phyloP scores from a whole-genome alignment of 345 rosid species.

The Ceriops decandra region DNA sequence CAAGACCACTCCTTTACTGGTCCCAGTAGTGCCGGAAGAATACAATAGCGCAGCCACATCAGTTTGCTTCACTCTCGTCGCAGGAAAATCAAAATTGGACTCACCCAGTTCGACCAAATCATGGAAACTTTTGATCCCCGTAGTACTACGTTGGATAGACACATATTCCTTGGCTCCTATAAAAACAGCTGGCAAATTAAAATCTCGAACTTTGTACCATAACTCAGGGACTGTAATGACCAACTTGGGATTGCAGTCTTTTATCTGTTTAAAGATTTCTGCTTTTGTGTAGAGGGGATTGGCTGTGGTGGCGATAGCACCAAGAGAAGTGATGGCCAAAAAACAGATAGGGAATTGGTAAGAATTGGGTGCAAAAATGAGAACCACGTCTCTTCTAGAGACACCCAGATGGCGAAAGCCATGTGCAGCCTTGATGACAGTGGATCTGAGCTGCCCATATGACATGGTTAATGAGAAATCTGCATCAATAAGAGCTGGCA shows the following conservation, averaged over 20 bases:
- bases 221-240: conserved; percentile 56
- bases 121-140: conserved; percentile 36
- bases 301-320: conserved; percentile 69
- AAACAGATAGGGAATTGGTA: conserved; percentile 69
- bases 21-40: conserved; percentile 89
- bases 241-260: conserved; percentile 67
- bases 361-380: conserved; percentile 79
- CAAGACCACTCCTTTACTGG: conserved; percentile 78
- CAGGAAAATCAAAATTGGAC: conserved; percentile 42
- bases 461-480: conserved; percentile 50
- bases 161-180: conserved; percentile 39
- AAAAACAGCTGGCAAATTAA: conserved; percentile 54
- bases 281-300: conserved; percentile 64
- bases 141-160: conserved; percentile 18
- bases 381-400: conserved; percentile 56
- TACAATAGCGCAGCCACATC: conserved; percentile 68
- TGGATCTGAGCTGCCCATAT: conserved; percentile 58
- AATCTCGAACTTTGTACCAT: conserved; percentile 54
- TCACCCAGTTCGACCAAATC: conserved; percentile 48
- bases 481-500: conserved; percentile 66
- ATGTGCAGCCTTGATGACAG: conserved; percentile 53
- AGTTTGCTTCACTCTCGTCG: conserved; percentile 41
- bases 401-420: conserved; percentile 65
- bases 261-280: conserved; percentile 64
- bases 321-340: conserved; percentile 59